phyloP scores from a whole-genome alignment of 768 basidiomycete genomes.

The Paxillus involutus region DNA sequence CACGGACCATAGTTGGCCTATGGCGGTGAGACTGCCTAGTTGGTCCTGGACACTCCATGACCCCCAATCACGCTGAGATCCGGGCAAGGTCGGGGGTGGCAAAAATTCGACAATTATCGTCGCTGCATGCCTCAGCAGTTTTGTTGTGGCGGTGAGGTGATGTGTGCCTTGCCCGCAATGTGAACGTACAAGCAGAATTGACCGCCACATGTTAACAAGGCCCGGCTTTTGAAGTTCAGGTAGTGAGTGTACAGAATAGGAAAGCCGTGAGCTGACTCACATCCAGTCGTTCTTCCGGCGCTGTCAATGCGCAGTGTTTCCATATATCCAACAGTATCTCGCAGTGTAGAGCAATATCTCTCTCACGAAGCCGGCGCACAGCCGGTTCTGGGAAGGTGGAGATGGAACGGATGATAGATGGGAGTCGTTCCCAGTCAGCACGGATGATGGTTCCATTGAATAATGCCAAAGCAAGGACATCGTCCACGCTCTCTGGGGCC shows the following conservation, averaged over 20 bases:
- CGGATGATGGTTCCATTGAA: conserved; percentile 47
- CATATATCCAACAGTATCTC: conserved; percentile 38
- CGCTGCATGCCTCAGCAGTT: conserved; percentile 35
- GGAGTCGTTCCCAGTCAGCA: conserved; percentile 24
- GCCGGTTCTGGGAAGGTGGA: conserved; percentile 18
- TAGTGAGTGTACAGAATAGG: conserved; percentile 3
- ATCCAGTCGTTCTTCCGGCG: conserved; percentile 14
- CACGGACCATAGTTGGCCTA: conserved; percentile 50
- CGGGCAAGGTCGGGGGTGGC: conserved; percentile 3
- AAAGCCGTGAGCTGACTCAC: conserved; percentile 21
- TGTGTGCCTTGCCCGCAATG: conserved; percentile 40
- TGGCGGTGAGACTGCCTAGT: conserved; percentile 36
- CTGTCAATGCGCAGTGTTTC: conserved; percentile 27
- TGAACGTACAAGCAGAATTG: conserved; percentile 51
- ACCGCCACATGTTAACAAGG: conserved; percentile 51
- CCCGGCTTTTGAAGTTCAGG: conserved; percentile 29
- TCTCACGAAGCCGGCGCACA: conserved; percentile 36
- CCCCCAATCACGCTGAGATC: conserved; percentile 16
- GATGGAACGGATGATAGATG: conserved; percentile 27
- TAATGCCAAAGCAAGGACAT: conserved; percentile 34
- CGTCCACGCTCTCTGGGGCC: conserved; percentile 5
- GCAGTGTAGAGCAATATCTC: conserved; percentile 41
- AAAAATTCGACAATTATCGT: conserved; percentile 39
- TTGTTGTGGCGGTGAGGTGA: conserved; percentile 35
- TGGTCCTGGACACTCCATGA: conserved; percentile 32